A percentile compares a stretch with the other conserved stretches of the same genome.
Evolutionary conservation across 140 eudicot genomes (phyloP).

Genomic region (Anethum foeniculum): DNA sequence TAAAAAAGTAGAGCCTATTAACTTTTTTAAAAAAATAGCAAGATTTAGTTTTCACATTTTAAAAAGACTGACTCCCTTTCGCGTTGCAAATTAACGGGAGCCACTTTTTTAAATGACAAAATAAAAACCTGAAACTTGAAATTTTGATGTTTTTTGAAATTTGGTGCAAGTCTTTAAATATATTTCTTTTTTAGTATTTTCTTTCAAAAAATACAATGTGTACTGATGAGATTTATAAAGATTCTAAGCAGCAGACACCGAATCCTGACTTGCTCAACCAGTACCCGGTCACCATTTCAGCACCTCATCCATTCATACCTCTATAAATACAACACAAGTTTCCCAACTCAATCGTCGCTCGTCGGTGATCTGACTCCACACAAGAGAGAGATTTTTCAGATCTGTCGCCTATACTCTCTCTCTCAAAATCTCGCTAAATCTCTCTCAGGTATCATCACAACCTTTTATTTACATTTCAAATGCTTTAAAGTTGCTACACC

Average conservation of each 20-base stretch:
- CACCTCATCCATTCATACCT: background rate
- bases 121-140: no score
- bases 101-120: no score
- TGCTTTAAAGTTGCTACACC: background rate
- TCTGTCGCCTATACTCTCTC: background rate
- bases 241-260: background rate
- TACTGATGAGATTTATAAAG: background rate
- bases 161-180: no score
- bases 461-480: background rate
- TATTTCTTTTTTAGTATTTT: no score
- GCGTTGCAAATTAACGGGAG: no score
- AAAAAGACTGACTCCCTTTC: no score
- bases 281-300: slow-evolving; percentile 2
- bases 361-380: background rate
- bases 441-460: background rate
- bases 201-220: background rate
- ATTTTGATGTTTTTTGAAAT: no score
- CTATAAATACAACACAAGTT: background rate
- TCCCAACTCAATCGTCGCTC: background rate
- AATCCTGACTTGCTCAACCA: background rate
- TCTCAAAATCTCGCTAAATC: background rate
- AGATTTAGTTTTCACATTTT: no score
- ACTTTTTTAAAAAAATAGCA: no score
- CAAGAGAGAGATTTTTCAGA: background rate
- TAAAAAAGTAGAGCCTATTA: no score